Conservation (phyloP, 176 grass and related monocot genomes). For the Lolium perenne region DNA sequence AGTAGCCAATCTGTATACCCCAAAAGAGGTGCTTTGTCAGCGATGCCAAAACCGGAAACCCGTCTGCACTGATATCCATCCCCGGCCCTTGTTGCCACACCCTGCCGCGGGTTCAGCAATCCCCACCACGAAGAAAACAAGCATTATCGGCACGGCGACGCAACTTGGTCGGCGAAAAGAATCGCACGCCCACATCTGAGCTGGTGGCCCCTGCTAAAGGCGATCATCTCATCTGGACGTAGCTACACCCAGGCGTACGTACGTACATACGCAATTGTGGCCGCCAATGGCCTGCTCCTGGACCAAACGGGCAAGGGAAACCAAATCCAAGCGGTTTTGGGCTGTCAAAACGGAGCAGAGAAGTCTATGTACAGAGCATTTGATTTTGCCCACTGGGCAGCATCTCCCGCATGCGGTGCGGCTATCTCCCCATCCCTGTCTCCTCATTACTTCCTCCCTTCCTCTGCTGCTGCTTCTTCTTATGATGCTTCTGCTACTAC, state of each 20-base stretch:
- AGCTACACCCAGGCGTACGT: slow-evolving; percentile 17
- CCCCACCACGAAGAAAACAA: neutral
- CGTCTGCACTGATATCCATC: neutral
- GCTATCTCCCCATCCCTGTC: neutral
- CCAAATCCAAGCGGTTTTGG: neutral
- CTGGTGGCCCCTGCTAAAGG: slow-evolving; percentile 8
- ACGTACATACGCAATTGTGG: neutral
- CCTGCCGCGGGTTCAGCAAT: neutral
- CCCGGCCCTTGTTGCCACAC: neutral
- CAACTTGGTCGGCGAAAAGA: neutral
- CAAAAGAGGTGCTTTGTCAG: slow-evolving; percentile 26
- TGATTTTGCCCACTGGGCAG: slow-evolving; percentile 15
- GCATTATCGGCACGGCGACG: slow-evolving; percentile 16
- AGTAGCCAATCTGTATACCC: neutral
- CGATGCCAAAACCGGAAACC: slow-evolving; percentile 16
- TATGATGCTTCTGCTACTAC: neutral
- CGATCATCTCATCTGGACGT: neutral
- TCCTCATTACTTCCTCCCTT: neutral
- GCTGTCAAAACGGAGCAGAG: neutral
- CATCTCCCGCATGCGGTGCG: neutral
- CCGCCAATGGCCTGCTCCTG: slow-evolving; percentile 34
- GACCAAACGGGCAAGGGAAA: neutral
- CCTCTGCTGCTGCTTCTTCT: neutral
- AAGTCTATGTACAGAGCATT: slow-evolving; percentile 35
- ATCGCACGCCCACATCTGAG: slow-evolving; percentile 17